Conservation (phyloP, 2,329 filamentous ascomycete genomes). For the Hypomyces perniciosus region DNA sequence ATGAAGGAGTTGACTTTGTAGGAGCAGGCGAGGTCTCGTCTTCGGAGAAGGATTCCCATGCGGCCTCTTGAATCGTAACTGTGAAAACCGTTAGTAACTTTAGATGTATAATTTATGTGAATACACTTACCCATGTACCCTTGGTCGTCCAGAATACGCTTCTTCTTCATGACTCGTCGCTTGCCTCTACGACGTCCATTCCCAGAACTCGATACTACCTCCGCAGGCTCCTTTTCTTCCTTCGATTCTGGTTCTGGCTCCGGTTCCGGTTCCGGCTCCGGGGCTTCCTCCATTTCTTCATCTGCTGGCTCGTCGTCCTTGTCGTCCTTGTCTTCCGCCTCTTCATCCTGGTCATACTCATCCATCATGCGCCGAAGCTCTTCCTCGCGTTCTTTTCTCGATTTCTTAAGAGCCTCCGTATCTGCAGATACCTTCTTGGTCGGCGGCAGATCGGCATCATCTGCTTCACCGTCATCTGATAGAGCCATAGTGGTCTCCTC, state of each 20-base stretch:
- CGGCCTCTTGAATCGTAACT: slow-evolving; percentile 81
- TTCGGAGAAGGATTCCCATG: slow-evolving; percentile 91
- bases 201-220: slow-evolving; percentile 47
- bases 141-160: slow-evolving; percentile 78
- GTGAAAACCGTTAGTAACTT: slow-evolving; percentile 11
- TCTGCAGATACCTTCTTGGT: slow-evolving; percentile 21
- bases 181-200: slow-evolving; percentile 66
- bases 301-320: slow-evolving; percentile 33
- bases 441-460: slow-evolving; percentile 29
- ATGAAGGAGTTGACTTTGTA: slow-evolving; percentile 48
- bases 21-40: slow-evolving; percentile 59
- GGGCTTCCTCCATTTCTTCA: slow-evolving; percentile 35
- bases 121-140: slow-evolving; percentile 71
- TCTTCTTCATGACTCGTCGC: slow-evolving; percentile 80
- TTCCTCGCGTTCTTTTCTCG: slow-evolving; percentile 33
- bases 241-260: slow-evolving; percentile 29
- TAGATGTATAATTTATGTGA: neutral
- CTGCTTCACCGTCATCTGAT: slow-evolving; percentile 37
- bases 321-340: slow-evolving; percentile 41
- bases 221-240: slow-evolving; percentile 40
- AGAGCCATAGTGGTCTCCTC: slow-evolving; percentile 27
- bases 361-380: slow-evolving; percentile 44
- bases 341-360: slow-evolving; percentile 44
- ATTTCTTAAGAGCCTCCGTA: slow-evolving; percentile 21
- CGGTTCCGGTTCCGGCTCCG: slow-evolving; percentile 32